These are phyloP conservation scores for Wickerhamiella domercqiae DNA, from an alignment of 805 yeast species.

Conservation along the genomic window DNA sequence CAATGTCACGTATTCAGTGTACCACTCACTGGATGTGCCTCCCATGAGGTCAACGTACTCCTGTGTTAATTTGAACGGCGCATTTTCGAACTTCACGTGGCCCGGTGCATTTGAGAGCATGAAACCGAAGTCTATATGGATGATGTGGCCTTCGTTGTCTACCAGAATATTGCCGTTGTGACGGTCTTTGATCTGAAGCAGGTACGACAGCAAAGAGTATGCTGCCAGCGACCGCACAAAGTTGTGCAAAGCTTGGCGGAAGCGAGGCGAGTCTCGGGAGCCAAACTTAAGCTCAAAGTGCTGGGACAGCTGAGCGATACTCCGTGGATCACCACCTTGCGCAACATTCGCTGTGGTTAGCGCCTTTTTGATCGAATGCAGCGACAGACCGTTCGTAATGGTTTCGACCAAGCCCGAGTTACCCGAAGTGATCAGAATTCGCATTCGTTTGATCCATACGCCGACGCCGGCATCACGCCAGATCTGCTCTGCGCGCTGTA, in stretches of 20 bases:
- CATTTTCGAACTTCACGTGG: constrained; percentile 92
- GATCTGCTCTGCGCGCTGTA: constrained; percentile 68
- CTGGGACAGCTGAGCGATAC: constrained; percentile 57
- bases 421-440: constrained; percentile 79
- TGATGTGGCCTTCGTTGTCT: constrained; percentile 86
- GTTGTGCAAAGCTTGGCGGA: constrained; percentile 63
- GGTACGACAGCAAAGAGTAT: constrained; percentile 77
- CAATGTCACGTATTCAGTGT: constrained; percentile 41
- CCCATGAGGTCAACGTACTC: constrained; percentile 86
- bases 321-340: constrained; percentile 43
- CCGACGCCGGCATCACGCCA: constrained; percentile 60
- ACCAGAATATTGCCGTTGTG: constrained; percentile 97
- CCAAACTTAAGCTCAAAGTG: constrained; percentile 74
- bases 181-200: constrained; percentile 89
- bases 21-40: constrained; percentile 51
- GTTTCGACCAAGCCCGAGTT: constrained; percentile 90
- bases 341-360: constrained; percentile 48
- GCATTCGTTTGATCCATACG: constrained; percentile 90
- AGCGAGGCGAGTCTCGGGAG: constrained; percentile 29
- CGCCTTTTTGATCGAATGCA: constrained; percentile 89
- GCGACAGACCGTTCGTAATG: constrained; percentile 82
- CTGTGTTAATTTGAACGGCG: constrained; percentile 82
- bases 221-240: constrained; percentile 85
- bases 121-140: constrained; percentile 86
- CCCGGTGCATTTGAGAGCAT: constrained; percentile 91